Base-by-base conservation (phyloP, 2,329 filamentous ascomycete genomes). In the Aquanectria penicillioides region DNA sequence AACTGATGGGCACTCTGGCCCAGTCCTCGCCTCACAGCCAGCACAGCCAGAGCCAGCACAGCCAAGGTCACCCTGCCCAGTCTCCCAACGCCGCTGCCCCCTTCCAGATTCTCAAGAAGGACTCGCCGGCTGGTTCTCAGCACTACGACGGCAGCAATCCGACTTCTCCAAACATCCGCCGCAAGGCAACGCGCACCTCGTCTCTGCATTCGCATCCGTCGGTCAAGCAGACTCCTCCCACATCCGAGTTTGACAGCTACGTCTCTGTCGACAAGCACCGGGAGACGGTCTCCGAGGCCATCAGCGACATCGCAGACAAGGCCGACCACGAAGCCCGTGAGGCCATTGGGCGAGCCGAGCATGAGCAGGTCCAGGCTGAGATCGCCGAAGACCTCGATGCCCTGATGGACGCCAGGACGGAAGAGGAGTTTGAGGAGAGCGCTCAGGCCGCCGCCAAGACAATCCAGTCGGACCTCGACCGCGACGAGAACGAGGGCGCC, bases 251-350 rank as follows among this genome's bases (percentile, higher is more conserved):
- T 34, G 74, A 71, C 26, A 66, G 64, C 50, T 66, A 69, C 36
- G 63, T 61, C 41, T 61, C 69, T 23, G 60, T 61, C 52, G 86
- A 83, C 62, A 88, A 90, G 74, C 89, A 86, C 50, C 86, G 81
- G 64, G 89, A 92, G 74, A 90, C 88, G 46, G 90, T 95, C 25
- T 82, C 89, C 17, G 86, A 92, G 54, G 88, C 90, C 22, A 81
- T 93, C 34, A 84, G 81, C 64, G 88, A 87, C 36, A 80, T 93
- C 63, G 90, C 89, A 37, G 74, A 74, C 46, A 77, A 79, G 65
- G 82, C 75, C 17, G 78, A 84, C 59, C 74, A 76, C 7, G 81
- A 84, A 69, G 88, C 90, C 3, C 86, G 88, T 67, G 85, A 90
- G 69, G 88, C 89, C 40, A 76, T 92, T 54, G 85, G 83, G 43